Conservation (phyloP, 2,329 filamentous ascomycete genomes). For the Aspergillus persii region DNA sequence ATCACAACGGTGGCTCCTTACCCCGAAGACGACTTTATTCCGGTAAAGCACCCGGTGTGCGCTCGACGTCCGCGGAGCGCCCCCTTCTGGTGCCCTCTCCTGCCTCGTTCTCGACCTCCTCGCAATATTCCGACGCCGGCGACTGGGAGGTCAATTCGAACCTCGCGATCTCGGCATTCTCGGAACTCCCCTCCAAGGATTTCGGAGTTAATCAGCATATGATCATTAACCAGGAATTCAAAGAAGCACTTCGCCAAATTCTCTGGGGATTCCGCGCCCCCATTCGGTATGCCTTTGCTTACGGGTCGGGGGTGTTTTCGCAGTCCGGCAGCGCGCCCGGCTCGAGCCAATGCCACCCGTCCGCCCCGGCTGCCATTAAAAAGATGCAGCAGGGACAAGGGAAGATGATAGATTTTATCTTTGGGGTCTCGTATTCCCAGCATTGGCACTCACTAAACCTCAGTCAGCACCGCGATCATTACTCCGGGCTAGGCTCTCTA, state of each 20-base stretch:
- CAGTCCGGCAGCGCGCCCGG: conserved; percentile 57
- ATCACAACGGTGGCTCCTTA: conserved; percentile 10
- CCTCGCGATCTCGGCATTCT: conserved; percentile 69
- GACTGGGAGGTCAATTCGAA: conserved; percentile 77
- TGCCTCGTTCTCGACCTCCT: conserved; percentile 33
- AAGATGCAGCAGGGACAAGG: conserved; percentile 83
- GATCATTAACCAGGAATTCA: conserved; percentile 92
- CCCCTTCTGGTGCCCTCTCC: conserved; percentile 16
- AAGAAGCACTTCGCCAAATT: conserved; percentile 81
- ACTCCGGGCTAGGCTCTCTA: conserved; percentile 77
- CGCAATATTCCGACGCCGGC: conserved; percentile 31
- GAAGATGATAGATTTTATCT: conserved; percentile 99
- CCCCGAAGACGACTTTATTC: conserved; percentile 17
- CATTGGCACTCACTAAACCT: conserved; percentile 97
- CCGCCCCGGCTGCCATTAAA: conserved; percentile 74
- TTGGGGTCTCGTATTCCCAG: conserved; percentile 89
- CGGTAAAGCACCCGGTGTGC: conserved; percentile 12
- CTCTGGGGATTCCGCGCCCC: conserved; percentile 89
- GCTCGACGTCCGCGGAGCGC: conserved; percentile 16
- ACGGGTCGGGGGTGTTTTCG: conserved; percentile 93
- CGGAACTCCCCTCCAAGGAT: conserved; percentile 70
- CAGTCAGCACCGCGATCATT: conserved; percentile 83
- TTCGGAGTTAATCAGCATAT: conserved; percentile 98
- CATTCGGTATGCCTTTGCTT: conserved; percentile 94
- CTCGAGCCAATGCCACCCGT: conserved; percentile 62